Percentiles rank a stretch among this genome's conserved stretches.
Conservation (phyloP, 805 yeast species). For the Lachancea dasiensis region DNA sequence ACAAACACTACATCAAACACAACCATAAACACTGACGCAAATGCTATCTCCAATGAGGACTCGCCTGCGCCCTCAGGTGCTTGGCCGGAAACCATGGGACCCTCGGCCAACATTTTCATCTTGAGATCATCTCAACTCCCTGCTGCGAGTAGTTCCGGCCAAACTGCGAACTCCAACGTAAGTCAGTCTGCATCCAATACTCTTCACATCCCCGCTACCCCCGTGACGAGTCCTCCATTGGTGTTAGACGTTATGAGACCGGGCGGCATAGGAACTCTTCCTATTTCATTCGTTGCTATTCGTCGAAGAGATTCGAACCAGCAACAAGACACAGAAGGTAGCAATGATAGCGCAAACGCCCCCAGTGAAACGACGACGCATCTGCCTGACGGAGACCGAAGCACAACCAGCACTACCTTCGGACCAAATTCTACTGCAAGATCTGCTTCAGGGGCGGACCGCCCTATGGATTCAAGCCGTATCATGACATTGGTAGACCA, state of each 20-base stretch:
- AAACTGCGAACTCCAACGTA: neutral
- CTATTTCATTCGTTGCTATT: conserved; percentile 7
- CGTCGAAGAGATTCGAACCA: conserved; percentile 2
- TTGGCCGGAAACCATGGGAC: too few species aligned
- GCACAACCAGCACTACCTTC: neutral
- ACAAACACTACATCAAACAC: conserved; percentile 1
- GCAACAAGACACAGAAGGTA: neutral
- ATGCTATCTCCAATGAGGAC: too few species aligned
- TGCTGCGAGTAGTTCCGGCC: neutral
- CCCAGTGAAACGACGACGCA: neutral
- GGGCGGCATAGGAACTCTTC: conserved; percentile 6
- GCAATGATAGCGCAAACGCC: neutral
- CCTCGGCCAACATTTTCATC: conserved; percentile 3
- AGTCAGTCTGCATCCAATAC: too few species aligned
- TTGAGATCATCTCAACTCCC: conserved; percentile 6
- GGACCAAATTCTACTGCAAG: too few species aligned
- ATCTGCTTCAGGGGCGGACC: too few species aligned
- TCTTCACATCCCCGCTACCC: too few species aligned
- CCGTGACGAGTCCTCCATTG: conserved; percentile 2
- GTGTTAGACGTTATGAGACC: conserved; percentile 2
- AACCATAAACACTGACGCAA: too few species aligned
- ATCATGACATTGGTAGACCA: conserved; percentile 22
- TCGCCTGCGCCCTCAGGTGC: too few species aligned
- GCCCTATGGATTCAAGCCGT: conserved; percentile 14
- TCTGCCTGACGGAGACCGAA: neutral